A percentile compares a stretch with the other conserved stretches of the same genome.
These are phyloP conservation scores for Aspergillus udagawae DNA, from an alignment of 2,329 filamentous ascomycete genomes.

Conservation along the genomic window DNA sequence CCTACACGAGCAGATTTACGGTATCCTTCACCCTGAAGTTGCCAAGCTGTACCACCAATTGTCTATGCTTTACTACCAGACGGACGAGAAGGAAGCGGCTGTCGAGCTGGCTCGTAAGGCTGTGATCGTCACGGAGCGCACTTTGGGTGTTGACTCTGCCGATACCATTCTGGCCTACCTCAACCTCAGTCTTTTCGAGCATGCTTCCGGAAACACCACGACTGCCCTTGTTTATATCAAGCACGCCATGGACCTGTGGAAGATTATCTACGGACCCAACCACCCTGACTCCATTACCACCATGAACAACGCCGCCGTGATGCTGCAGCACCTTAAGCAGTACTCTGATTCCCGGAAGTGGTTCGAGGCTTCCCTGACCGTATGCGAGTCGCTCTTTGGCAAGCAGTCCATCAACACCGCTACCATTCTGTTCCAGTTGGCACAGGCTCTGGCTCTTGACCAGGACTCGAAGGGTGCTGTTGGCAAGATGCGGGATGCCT, in stretches of 20 bases:
- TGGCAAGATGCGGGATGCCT: constrained; percentile 90
- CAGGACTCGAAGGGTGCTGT: constrained; percentile 91
- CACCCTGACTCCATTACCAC: constrained; percentile 98
- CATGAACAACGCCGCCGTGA: constrained; percentile 96
- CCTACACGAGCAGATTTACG: constrained; percentile 97
- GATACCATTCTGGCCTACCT: constrained; percentile 95
- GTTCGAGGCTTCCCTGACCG: constrained; percentile 88
- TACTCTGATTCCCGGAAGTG: constrained; percentile 93
- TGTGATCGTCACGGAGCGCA: constrained; percentile 92
- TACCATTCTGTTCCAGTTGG: constrained; percentile 93
- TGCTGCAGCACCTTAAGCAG: constrained; percentile 92
- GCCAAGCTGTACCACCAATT: constrained; percentile 91
- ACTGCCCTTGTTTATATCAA: constrained; percentile 82
- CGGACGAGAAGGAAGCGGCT: constrained; percentile 96
- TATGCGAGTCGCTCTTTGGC: constrained; percentile 88
- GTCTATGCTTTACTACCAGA: constrained; percentile 92
- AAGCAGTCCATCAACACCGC: constrained; percentile 88
- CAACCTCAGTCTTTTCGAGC: constrained; percentile 90
- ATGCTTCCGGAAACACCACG: constrained; percentile 85
- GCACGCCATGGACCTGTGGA: constrained; percentile 93
- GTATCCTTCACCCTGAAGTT: constrained; percentile 93
- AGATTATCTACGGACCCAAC: constrained; percentile 87
- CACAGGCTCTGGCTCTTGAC: constrained; percentile 92
- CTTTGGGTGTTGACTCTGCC: constrained; percentile 84
- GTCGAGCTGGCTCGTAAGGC: constrained; percentile 95